Base-by-base conservation (phyloP, 2,329 filamentous ascomycete genomes). In the Aspergillus piperis region DNA sequence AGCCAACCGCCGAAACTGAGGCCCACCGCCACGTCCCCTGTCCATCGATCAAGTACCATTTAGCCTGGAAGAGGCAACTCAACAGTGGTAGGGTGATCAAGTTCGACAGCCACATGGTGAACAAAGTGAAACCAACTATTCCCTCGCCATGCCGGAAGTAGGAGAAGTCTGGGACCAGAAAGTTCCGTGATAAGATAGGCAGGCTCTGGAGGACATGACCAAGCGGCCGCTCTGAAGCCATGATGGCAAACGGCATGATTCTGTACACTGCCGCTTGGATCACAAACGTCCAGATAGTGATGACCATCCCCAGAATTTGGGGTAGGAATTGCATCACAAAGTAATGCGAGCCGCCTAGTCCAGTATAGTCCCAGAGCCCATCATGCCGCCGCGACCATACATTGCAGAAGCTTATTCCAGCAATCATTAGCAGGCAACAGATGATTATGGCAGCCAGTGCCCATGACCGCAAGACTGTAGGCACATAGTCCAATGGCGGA, bases 251-350 rank as follows among this genome's bases (percentile, higher is more conserved):
- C 0, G 93, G 93, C 41, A 90, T 80, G 11, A 90, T 84, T 60
- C 94, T 87, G 64, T 90, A 86, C n/a, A 92, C 84, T 3, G 92
- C 86, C 1, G 84, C 82, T 66, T 92, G 84, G 41, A 96, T 81
- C 65, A 88, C 85, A 68, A 96, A 88, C 1, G 91, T 83, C 81
- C 91, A 96, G 6, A 97, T 74, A 49, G 95, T 81, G 38, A 96
- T 78, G 11, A 88, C 66, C 19, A 87, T 86, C 0, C 88, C 91
- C 13, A 96, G 71, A 0, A 96, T 79, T 59, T 92, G 91, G 2
- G 94, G 93, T 1, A 97, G 78, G 64, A 96, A 91, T 62, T 92
- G 86, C 74, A 96, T 95, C 50, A 96, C 76, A 73, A 97, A 96
- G 76, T 96, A 96, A 65, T 88, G 83, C 8, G 83, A 83, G 53